Percentiles rank a stretch among this genome's conserved stretches.
phyloP scores from a whole-genome alignment of 2,329 filamentous ascomycete genomes.

The Neofusicoccum parvum region DNA sequence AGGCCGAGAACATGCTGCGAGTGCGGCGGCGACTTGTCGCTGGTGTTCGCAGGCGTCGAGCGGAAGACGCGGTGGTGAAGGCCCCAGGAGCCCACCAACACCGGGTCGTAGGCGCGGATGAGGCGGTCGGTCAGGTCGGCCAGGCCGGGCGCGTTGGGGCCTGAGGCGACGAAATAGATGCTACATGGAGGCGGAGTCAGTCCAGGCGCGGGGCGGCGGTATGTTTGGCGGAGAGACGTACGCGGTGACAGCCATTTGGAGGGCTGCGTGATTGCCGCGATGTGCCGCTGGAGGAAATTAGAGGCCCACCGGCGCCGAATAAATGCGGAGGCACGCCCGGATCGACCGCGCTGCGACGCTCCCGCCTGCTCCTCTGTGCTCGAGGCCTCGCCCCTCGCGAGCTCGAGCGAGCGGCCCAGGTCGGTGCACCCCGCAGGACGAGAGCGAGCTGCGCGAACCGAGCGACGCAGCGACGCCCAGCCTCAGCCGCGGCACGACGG shows the following conservation, averaged over 20 bases:
- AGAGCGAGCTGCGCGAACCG: neutral
- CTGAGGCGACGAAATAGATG: conserved; percentile 37
- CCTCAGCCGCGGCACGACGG: no score
- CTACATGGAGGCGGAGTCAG: conserved; percentile 24
- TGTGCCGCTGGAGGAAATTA: conserved; percentile 6
- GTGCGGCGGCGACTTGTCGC: conserved; percentile 20
- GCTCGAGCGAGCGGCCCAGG: no score
- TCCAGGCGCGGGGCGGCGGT: neutral
- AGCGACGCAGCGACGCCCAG: no score
- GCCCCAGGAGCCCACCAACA: conserved; percentile 30
- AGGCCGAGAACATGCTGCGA: conserved; percentile 24
- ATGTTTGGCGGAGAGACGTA: neutral
- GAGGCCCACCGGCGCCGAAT: conserved; percentile 7
- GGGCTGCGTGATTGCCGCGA: neutral
- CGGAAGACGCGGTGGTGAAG: conserved; percentile 39
- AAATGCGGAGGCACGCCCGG: conserved; percentile 10
- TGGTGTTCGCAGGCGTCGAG: conserved; percentile 28
- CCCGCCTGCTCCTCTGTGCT: neutral
- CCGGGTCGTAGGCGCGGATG: conserved; percentile 29
- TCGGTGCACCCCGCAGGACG: neutral
- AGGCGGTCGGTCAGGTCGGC: conserved; percentile 29
- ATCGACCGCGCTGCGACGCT: neutral
- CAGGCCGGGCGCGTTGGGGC: conserved; percentile 28
- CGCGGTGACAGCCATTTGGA: conserved; percentile 18
- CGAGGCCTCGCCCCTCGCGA: no score